phyloP scores from a whole-genome alignment of 805 yeast species.

The Maudiozyma turicensis region DNA sequence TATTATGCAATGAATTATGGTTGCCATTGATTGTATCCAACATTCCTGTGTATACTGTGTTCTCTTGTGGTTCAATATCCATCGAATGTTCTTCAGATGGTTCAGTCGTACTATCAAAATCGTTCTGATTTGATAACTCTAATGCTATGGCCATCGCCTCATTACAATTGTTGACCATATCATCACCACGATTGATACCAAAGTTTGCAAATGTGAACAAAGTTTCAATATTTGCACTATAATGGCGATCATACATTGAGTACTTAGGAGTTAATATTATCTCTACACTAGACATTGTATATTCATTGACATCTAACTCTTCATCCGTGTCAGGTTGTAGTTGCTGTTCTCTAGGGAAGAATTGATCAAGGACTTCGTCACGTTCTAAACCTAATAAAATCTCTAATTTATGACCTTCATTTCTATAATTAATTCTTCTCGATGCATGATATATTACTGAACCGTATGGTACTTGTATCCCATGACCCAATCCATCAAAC shows the following conservation, averaged over 20 bases:
- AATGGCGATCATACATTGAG: constrained; percentile 30
- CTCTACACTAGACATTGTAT: constrained; percentile 22
- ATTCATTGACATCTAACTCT: not conserved
- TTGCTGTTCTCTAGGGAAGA: constrained; percentile 12
- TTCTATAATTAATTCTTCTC: constrained; percentile 5
- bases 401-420: constrained; percentile 22
- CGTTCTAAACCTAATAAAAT: constrained; percentile 21
- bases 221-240: constrained; percentile 27
- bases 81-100: not conserved
- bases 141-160: constrained; percentile 31
- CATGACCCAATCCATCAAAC: constrained; percentile 30
- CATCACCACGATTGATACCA: constrained; percentile 34
- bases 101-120: constrained; percentile 4
- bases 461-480: constrained; percentile 31
- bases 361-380: constrained; percentile 16
- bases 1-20: constrained; percentile 11
- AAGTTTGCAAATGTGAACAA: constrained; percentile 31
- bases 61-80: not conserved
- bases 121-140: constrained; percentile 17
- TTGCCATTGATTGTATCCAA: constrained; percentile 11
- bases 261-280: constrained; percentile 30
- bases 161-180: constrained; percentile 30
- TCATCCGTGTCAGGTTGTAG: not conserved
- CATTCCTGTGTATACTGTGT: constrained; percentile 11
- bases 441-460: constrained; percentile 27